Evolutionary conservation across 2,329 filamentous ascomycete species (phyloP).

Genomic region (Phaeoacremonium minimum): DNA sequence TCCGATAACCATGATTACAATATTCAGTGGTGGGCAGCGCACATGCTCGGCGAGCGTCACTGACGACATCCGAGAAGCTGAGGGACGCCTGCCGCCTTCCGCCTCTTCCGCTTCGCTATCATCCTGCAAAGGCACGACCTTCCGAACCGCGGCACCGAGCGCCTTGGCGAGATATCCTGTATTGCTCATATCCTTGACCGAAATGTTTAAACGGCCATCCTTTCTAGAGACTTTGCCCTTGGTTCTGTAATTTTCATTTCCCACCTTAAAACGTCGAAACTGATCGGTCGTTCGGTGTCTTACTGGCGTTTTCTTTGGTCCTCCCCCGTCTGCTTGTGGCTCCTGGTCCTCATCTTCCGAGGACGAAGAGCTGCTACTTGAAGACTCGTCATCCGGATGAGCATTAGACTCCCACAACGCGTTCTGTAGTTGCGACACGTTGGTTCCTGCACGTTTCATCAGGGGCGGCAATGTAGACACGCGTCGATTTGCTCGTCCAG

Average conservation of each 20-base stretch:
- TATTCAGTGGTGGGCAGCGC: constrained; percentile 57
- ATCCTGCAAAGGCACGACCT: constrained; percentile 37
- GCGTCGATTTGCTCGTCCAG: constrained; percentile 7
- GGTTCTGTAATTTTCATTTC: constrained; percentile 61
- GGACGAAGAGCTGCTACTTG: constrained; percentile 15
- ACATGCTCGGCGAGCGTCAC: constrained; percentile 21
- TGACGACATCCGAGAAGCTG: constrained; percentile 11
- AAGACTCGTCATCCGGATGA: constrained; percentile 12
- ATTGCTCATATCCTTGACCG: constrained; percentile 65
- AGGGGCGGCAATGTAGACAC: constrained; percentile 10
- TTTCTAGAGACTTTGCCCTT: constrained; percentile 60
- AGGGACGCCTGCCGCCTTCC: constrained; percentile 6
- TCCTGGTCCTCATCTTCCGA: constrained; percentile 17
- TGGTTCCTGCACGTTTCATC: constrained; percentile 18
- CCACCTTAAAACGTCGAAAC: constrained; percentile 54
- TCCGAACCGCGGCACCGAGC: constrained; percentile 58
- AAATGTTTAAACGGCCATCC: constrained; percentile 69
- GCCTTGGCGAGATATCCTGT: constrained; percentile 72
- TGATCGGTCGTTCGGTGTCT: constrained; percentile 13
- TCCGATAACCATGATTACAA: constrained; percentile 81
- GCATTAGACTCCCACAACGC: constrained; percentile 15
- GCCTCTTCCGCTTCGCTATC: constrained; percentile 21
- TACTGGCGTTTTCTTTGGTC: constrained; percentile 4
- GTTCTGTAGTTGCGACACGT: constrained; percentile 20
- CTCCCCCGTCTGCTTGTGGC: constrained; percentile 4